Evolutionary conservation across 257 asterid genomes (phyloP), one percentile per base, ranked within the genome.

Genomic region (Ajuga chamaepitys): DNA sequence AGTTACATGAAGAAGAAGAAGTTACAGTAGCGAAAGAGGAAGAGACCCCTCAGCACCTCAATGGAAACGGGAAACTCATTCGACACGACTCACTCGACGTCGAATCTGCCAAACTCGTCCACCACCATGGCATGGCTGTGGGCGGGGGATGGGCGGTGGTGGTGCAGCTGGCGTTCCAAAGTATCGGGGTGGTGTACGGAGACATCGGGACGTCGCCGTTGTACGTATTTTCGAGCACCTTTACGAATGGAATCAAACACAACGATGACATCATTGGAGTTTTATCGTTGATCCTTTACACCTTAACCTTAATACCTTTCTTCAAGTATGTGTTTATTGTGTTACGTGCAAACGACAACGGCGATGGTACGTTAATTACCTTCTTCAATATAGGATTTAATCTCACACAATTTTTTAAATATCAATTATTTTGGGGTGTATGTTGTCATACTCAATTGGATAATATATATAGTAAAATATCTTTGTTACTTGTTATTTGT

Each of bases 201-300:
- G 95, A 86, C 57, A 74, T 86, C 4, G 90, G 95, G 1, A 86
- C 95, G 0, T 86, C 95, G 18, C 85, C 85, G 10, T 56, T 86
- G 74, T 86, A 86, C 30, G 86, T 86, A 20, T 83, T 54, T 2
- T 2, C 82, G 0, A 71, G 85, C 73, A 66, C 74, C 8, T 83
- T 83, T 46, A 37, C 78, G 0, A 22, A 21, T 2, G 86, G 86
- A 4, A 74, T 86, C 17, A 72, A 81, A 9, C 55, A 82, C 46
- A 53, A 73, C 2, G 91, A 84, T 55, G 88, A 86, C 21, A 64
- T 86, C 1, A 57, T 86, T 8, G 86, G 88, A 7, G 90, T 72
- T 16, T 53, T 81, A 0, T 86, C 86, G 2, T 21, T 86, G 48
- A 86, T 86, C 32, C 7, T 81, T 13, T 86, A 86, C 67, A 83